Percentiles rank a stretch among this genome's conserved stretches.
phyloP scores from a whole-genome alignment of 2,329 filamentous ascomycete genomes.

The Ascochyta clinopodiicola region DNA sequence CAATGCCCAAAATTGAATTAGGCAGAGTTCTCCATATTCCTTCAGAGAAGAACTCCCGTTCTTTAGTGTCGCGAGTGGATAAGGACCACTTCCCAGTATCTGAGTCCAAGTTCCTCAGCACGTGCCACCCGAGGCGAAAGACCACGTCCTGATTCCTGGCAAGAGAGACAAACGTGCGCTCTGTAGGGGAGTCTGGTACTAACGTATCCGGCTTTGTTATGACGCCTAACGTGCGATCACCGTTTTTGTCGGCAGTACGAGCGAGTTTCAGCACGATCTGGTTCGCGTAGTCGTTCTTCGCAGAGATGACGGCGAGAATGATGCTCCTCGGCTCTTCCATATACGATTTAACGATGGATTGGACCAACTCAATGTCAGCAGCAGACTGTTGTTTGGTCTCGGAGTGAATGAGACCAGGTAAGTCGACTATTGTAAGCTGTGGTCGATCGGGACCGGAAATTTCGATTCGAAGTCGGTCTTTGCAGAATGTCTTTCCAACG shows the following conservation, averaged over 20 bases:
- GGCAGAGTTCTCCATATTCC: conserved; percentile 27
- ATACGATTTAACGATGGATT: conserved; percentile 53
- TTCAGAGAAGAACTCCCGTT: conserved; percentile 37
- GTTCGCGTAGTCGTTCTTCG: conserved; percentile 50
- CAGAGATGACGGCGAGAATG: conserved; percentile 55
- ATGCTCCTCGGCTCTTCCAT: conserved; percentile 53
- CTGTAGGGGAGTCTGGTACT: conserved; percentile 30
- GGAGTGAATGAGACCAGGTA: conserved; percentile 59
- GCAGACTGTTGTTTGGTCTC: conserved; percentile 55
- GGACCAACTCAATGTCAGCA: conserved; percentile 55
- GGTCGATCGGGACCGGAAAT: conserved; percentile 43
- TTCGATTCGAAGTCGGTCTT: conserved; percentile 39
- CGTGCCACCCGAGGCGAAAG: conserved; percentile 48
- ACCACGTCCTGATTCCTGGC: conserved; percentile 42
- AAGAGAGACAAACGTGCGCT: conserved; percentile 31
- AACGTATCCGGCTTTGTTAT: conserved; percentile 52
- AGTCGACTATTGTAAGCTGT: conserved; percentile 62
- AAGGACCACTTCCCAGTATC: conserved; percentile 21
- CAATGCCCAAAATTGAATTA: too few relatives aligned
- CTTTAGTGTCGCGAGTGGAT: conserved; percentile 33
- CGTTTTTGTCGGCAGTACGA: conserved; percentile 1
- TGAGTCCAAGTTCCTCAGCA: conserved; percentile 46
- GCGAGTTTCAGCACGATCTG: conserved; percentile 46
- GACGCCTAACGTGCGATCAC: background rate
- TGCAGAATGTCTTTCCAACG: conserved; percentile 22